A percentile compares a stretch with the other conserved stretches of the same genome.
These are phyloP conservation scores for Lachnellula arida DNA, from an alignment of 2,329 filamentous ascomycete species.

Conservation along the genomic window DNA sequence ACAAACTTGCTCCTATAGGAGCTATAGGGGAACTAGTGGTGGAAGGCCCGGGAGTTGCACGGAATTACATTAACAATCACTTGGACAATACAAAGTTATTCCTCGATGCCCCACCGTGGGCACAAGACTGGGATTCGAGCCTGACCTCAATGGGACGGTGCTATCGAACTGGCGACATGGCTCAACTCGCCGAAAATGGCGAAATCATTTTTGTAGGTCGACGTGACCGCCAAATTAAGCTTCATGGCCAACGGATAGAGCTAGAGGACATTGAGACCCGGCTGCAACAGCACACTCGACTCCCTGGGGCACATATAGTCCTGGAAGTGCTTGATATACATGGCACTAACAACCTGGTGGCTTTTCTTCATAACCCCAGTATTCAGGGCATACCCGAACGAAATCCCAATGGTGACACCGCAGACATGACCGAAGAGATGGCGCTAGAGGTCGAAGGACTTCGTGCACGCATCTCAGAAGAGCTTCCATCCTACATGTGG, in stretches of 20 bases:
- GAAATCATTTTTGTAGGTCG: slow-evolving; percentile 53
- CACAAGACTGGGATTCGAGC: too few relatives aligned
- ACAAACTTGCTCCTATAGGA: slow-evolving; percentile 29
- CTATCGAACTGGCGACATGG: too few relatives aligned
- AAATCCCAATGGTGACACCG: background rate
- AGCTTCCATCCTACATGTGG: slow-evolving; percentile 3
- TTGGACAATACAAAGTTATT: slow-evolving; percentile 44
- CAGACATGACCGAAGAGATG: too few relatives aligned
- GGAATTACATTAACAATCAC: slow-evolving; percentile 38
- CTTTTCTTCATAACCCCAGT: too few relatives aligned
- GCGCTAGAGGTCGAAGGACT: background rate
- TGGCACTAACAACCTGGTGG: too few relatives aligned
- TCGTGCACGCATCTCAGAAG: background rate
- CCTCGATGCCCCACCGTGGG: too few relatives aligned
- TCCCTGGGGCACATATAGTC: too few relatives aligned
- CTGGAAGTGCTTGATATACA: too few relatives aligned
- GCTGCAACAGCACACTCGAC: background rate
- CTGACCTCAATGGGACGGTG: too few relatives aligned
- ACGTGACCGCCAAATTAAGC: slow-evolving; percentile 59
- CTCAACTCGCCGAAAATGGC: slow-evolving; percentile 36
- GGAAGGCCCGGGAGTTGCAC: slow-evolving; percentile 34
- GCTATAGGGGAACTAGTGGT: slow-evolving; percentile 36
- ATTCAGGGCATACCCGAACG: background rate
- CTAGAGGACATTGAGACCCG: slow-evolving; percentile 17
- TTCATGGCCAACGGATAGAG: slow-evolving; percentile 19